Evolutionary conservation across 805 yeast species (phyloP).

Genomic region (Metschnikowia continentalis): DNA sequence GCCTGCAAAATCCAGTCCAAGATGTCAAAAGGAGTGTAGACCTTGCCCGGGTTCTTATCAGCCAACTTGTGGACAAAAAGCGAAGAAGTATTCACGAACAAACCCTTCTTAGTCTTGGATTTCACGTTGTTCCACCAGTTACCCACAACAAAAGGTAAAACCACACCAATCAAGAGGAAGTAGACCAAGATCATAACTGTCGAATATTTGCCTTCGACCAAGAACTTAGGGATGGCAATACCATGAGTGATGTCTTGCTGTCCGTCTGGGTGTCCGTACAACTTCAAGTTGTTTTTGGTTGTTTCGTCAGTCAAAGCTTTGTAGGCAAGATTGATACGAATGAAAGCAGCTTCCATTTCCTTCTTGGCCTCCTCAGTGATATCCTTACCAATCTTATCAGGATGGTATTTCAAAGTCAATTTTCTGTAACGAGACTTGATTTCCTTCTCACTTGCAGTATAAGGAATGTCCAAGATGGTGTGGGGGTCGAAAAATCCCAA

Average conservation of each 20-base stretch:
- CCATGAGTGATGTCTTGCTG: constrained; percentile 89
- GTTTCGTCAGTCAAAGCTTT: constrained; percentile 90
- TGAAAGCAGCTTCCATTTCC: constrained; percentile 69
- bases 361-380: constrained; percentile 52
- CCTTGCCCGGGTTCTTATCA: constrained; percentile 68
- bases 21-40: constrained; percentile 55
- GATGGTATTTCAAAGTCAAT: constrained; percentile 84
- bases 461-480: constrained; percentile 71
- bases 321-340: constrained; percentile 85
- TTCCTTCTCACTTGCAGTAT: constrained; percentile 65
- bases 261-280: constrained; percentile 97
- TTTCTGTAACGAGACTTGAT: constrained; percentile 82
- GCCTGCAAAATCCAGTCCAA: constrained; percentile 58
- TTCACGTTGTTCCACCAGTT: constrained; percentile 88
- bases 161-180: constrained; percentile 66
- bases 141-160: constrained; percentile 78
- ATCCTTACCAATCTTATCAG: constrained; percentile 79
- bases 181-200: constrained; percentile 60
- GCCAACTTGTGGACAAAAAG: constrained; percentile 65
- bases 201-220: constrained; percentile 79
- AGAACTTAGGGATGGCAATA: constrained; percentile 88
- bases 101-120: constrained; percentile 74
- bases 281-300: constrained; percentile 73
- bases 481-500: constrained; percentile 80
- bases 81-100: constrained; percentile 82